Percentiles rank a stretch among this genome's conserved stretches.
phyloP scores from a whole-genome alignment of 139 green algal species.

The Chlorella ohadii region DNA sequence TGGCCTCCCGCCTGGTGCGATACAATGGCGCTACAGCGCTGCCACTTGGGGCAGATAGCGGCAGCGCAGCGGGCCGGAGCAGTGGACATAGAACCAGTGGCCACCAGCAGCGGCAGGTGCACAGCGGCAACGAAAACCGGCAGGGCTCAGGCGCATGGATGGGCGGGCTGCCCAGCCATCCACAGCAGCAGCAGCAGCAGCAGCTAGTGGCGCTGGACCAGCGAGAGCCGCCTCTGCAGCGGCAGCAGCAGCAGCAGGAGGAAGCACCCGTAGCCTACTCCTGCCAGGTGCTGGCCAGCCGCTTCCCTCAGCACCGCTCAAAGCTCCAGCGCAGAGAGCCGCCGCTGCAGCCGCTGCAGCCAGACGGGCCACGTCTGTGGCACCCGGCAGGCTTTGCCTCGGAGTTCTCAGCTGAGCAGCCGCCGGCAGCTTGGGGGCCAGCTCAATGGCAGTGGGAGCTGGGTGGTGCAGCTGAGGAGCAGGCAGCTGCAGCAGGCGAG shows the following conservation, averaged over 20 bases:
- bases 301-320: too few relatives aligned
- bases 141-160: background rate
- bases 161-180: background rate
- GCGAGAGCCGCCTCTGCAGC: background rate
- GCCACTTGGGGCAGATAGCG: background rate
- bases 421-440: too few relatives aligned
- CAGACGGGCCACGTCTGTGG: too few relatives aligned
- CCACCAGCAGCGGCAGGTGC: background rate
- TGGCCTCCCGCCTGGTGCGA: constrained; percentile 16
- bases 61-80: background rate
- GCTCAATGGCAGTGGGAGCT: too few relatives aligned
- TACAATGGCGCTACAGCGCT: background rate
- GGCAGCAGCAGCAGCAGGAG: background rate
- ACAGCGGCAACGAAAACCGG: background rate
- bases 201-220: background rate
- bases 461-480: too few relatives aligned
- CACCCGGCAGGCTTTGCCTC: too few relatives aligned
- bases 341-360: background rate
- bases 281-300: too few relatives aligned
- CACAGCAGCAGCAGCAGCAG: background rate
- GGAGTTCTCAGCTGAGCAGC: too few relatives aligned
- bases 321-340: background rate
- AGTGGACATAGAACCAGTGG: background rate
- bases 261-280: too few relatives aligned
- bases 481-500: too few relatives aligned